Conservation (phyloP, 2,329 filamentous ascomycete species). For the Phialophora macrospora region DNA sequence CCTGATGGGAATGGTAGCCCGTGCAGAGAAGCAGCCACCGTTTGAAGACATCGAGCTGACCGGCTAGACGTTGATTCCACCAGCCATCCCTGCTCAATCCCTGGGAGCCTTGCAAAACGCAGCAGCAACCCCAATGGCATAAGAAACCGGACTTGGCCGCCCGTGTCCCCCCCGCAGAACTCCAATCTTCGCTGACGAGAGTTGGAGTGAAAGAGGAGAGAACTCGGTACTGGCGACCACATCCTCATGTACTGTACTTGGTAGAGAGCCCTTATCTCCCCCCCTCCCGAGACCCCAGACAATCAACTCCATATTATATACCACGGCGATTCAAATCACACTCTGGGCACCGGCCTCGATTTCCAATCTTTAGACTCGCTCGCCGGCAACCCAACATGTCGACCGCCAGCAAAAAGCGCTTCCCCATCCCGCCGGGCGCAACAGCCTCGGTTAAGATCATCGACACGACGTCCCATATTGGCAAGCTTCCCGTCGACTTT, state of each 20-base stretch:
- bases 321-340: neutral
- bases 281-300: neutral
- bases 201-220: neutral
- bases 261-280: neutral
- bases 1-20: neutral
- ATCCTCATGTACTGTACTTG: too few relatives aligned
- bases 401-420: slow-evolving; percentile 8
- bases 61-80: neutral
- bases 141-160: neutral
- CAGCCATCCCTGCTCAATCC: too few relatives aligned
- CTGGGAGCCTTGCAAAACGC: neutral
- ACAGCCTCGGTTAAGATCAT: slow-evolving; percentile 16
- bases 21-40: neutral
- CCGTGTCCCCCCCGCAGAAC: neutral
- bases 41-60: neutral
- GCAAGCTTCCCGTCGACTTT: slow-evolving; percentile 2
- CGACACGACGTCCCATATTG: slow-evolving; percentile 15
- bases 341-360: neutral
- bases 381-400: neutral
- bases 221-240: too few relatives aligned
- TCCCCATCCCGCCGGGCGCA: slow-evolving; percentile 16
- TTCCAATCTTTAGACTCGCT: neutral
- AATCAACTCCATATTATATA: neutral
- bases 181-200: neutral
- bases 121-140: neutral